Evolutionary conservation across 805 yeast species (phyloP), one percentile per base, ranked within the genome.

Genomic region (Ogataea allantospora): DNA sequence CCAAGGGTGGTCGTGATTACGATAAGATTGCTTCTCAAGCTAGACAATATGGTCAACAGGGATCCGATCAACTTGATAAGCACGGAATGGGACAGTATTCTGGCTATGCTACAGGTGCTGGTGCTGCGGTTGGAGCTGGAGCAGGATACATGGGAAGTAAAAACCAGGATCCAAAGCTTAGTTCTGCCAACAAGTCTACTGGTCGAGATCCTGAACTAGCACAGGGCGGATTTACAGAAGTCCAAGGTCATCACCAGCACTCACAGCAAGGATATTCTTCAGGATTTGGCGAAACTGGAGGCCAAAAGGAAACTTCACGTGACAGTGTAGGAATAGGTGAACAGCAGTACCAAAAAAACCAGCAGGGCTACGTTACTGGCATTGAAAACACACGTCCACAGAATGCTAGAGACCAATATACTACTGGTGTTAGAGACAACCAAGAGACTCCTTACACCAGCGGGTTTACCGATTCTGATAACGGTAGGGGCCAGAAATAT

Each of bases 111-210:
- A 30, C 39, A 5, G 50, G 40, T 6, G 43, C 37, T 23, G 46
- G 46, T 19, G 37, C 35, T 15, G 46, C 36, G 8, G 35, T 22
- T 10, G 48, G 44, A 21, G 43, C 40, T 4, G 44, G 34, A 5
- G 40, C 45, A 6, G 45, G 43, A n/a, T 32, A 25, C 15, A 16
- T 25, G 15, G 38, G 36, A 9, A 18, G 31, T 13, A 30, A 25
- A 13, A 29, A 13, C 14, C 13, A n/a, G 4, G 38, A 27, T 18
- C 9, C 30, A 10, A 30, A 25, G 13, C n/a, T 23, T 11, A 26
- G 16, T 8, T 27, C 25, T 12, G 33, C 35, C n/a, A 28, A 28
- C 18, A 14, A 22, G 3, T n/a, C 11, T 15, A 27, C 35, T 4
- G 11, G 11, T 1, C 18, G 12, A 6, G 43, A 41, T n/a, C 26